phyloP scores from a whole-genome alignment of 208 protist species.

The Trypanosoma scelopori region DNA sequence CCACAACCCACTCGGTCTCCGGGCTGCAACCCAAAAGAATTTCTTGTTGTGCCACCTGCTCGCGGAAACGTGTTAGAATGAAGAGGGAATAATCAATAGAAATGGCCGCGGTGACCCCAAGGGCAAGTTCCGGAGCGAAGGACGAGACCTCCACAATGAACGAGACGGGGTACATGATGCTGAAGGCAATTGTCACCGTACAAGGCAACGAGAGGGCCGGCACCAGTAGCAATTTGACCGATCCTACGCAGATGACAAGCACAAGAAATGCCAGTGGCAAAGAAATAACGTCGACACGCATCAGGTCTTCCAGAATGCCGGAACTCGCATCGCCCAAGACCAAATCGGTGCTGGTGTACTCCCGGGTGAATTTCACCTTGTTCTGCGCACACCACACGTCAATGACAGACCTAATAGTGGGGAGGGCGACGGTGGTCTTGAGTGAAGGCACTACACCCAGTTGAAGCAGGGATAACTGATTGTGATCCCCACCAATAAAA shows the following conservation, averaged over 20 bases:
- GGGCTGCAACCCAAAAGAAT: background rate
- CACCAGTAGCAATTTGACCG: constrained; percentile 24
- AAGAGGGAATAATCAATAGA: constrained; percentile 67
- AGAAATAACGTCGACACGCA: constrained; percentile 27
- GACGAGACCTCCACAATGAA: constrained; percentile 16
- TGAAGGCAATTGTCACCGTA: constrained; percentile 21
- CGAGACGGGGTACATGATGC: constrained; percentile 27
- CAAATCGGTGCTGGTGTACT: constrained; percentile 20
- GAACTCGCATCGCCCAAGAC: constrained; percentile 13
- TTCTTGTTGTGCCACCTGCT: constrained; percentile 31
- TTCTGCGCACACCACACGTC: constrained; percentile 15
- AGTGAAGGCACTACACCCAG: constrained; percentile 1
- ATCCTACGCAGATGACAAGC: constrained; percentile 24
- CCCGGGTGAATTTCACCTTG: constrained; percentile 4
- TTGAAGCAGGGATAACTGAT: constrained; percentile 14
- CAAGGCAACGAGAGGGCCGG: constrained; percentile 16
- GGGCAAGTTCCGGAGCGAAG: constrained; percentile 23
- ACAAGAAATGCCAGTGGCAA: constrained; percentile 31
- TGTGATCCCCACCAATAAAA: constrained; percentile 27
- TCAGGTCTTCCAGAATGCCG: constrained; percentile 25
- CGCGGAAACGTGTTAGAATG: constrained; percentile 49
- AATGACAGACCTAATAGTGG: constrained; percentile 2
- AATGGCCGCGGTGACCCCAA: constrained; percentile 34
- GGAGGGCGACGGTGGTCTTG: background rate
- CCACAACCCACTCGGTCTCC: constrained; percentile 19